Percentiles rank a stretch among this genome's conserved stretches.
Evolutionary conservation across 1,284 basidiomycete species (phyloP).

Genomic region (Tilletia caries): DNA sequence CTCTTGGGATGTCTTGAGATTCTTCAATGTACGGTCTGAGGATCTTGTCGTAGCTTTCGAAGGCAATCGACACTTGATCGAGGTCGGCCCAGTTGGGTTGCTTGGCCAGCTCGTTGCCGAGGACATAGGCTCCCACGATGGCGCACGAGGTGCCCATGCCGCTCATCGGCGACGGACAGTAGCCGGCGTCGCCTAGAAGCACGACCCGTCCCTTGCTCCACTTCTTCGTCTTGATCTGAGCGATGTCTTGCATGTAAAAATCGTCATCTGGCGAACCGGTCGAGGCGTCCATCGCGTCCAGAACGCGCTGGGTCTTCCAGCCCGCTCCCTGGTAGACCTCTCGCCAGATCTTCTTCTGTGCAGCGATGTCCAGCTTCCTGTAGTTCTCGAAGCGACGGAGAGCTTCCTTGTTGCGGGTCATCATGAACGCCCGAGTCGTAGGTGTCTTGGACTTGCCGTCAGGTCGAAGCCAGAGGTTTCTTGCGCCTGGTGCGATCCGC

Average conservation of each 20-base stretch:
- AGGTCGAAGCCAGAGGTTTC: slow-evolving; percentile 22
- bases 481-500: slow-evolving; percentile 18
- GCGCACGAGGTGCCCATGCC: slow-evolving; percentile 36
- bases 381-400: background rate
- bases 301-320: slow-evolving; percentile 24
- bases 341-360: slow-evolving; percentile 25
- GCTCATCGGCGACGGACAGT: slow-evolving; percentile 33
- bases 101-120: slow-evolving; percentile 30
- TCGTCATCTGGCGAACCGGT: slow-evolving; percentile 17
- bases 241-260: slow-evolving; percentile 31
- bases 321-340: slow-evolving; percentile 21
- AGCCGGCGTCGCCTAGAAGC: slow-evolving; percentile 34
- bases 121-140: slow-evolving; percentile 29
- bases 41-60: slow-evolving; percentile 25
- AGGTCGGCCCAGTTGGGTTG: slow-evolving; percentile 7
- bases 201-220: slow-evolving; percentile 32
- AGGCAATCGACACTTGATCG: slow-evolving; percentile 19
- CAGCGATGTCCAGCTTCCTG: background rate
- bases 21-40: slow-evolving; percentile 29
- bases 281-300: slow-evolving; percentile 19
- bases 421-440: slow-evolving; percentile 20
- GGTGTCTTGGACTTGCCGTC: slow-evolving; percentile 25
- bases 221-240: slow-evolving; percentile 28
- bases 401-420: slow-evolving; percentile 3
- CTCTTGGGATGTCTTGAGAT: slow-evolving; percentile 26